Conservation (phyloP, 768 basidiomycete genomes). For the Boletus insuetus region DNA sequence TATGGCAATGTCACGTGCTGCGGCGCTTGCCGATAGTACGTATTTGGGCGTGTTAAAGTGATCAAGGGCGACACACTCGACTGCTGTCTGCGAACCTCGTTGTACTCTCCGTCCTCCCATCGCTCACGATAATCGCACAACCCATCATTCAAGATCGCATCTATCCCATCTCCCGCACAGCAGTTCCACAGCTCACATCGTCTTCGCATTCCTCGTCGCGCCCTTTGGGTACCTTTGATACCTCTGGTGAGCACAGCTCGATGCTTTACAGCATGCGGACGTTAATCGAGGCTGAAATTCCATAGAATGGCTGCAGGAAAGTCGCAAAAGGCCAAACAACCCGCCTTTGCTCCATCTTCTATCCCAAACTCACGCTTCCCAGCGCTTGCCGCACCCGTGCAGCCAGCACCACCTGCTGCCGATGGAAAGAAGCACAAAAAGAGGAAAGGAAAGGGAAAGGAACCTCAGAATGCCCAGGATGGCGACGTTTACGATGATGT, state of each 20-base stretch:
- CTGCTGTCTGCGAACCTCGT: conserved; percentile 15
- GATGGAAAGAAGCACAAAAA: conserved; percentile 45
- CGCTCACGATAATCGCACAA: conserved; percentile 19
- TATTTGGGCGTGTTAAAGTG: conserved; percentile 33
- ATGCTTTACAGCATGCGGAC: not conserved
- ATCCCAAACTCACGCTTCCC: conserved; percentile 6
- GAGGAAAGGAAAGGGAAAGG: conserved; percentile 42
- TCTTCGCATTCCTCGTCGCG: not conserved
- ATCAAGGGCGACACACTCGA: conserved; percentile 23
- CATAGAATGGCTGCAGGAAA: conserved; percentile 30
- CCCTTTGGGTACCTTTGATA: conserved; percentile 1
- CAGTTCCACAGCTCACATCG: not conserved
- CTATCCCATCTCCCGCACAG: not conserved
- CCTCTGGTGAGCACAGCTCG: conserved; percentile 14
- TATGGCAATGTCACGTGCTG: conserved; percentile 24
- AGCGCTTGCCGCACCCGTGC: conserved; percentile 6
- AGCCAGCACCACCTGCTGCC: conserved; percentile 2
- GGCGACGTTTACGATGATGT: conserved; percentile 25
- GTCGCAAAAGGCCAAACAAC: conserved; percentile 27
- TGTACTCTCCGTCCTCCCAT: conserved; percentile 17
- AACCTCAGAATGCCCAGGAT: conserved; percentile 14
- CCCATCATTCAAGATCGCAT: conserved; percentile 16
- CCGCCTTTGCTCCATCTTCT: conserved; percentile 4
- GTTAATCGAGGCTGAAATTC: conserved; percentile 18
- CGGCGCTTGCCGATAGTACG: conserved; percentile 31